phyloP scores from a whole-genome alignment of 176 grass and related monocot genomes.

The Oryza punctata region DNA sequence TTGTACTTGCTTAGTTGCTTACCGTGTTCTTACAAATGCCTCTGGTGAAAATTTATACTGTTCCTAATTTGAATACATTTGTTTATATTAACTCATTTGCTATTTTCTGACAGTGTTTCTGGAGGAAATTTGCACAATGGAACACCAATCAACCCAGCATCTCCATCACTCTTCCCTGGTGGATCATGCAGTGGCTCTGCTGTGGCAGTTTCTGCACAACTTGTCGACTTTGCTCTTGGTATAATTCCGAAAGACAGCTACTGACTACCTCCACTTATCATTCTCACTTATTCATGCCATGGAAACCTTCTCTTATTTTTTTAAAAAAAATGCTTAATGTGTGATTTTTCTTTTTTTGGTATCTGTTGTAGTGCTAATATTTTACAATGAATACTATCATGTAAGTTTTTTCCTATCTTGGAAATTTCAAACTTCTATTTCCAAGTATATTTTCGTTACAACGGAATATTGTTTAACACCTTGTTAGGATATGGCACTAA shows the following conservation, averaged over 20 bases:
- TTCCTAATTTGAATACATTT: neutral
- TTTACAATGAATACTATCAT: neutral
- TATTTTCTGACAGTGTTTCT: constrained; percentile 64
- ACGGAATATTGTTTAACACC: neutral
- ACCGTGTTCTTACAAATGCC: neutral
- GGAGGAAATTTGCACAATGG: constrained; percentile 86
- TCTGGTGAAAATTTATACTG: neutral
- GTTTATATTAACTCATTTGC: constrained; percentile 6
- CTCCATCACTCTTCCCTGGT: constrained; percentile 64
- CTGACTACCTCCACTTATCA: neutral
- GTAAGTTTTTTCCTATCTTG: neutral
- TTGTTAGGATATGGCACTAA: neutral
- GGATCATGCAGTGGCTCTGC: constrained; percentile 95
- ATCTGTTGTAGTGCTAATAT: constrained; percentile 4
- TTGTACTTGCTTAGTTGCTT: neutral
- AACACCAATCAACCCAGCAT: constrained; percentile 65
- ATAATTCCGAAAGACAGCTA: constrained; percentile 32
- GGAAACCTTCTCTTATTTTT: neutral
- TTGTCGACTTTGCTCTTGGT: constrained; percentile 95
- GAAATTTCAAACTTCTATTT: constrained; percentile 21
- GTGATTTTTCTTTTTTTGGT: neutral
- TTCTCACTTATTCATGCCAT: constrained; percentile 8
- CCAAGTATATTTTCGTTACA: neutral
- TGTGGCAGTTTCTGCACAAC: constrained; percentile 77
- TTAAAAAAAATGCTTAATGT: neutral